Conservation (phyloP, 352 stramenopile species). For the Globisporangium emineosum region DNA sequence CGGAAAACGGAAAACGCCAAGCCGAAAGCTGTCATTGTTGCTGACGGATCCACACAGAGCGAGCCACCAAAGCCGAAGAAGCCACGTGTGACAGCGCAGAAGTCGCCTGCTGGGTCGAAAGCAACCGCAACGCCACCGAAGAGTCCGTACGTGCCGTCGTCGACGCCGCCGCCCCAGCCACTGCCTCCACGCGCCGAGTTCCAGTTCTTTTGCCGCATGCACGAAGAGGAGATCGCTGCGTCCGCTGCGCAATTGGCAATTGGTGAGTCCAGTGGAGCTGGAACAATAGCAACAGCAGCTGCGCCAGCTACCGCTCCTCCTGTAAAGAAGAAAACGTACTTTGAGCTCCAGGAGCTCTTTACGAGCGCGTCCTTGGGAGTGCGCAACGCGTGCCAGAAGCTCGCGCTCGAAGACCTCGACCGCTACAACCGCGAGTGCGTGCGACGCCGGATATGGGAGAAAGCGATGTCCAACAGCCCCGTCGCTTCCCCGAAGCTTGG, state of each 20-base stretch:
- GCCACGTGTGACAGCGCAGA: slow-evolving; percentile 3
- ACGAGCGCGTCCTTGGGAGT: slow-evolving; percentile 25
- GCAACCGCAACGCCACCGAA: slow-evolving; percentile 17
- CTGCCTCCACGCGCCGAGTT: slow-evolving; percentile 29
- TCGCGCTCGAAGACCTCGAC: slow-evolving; percentile 46
- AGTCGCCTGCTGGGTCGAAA: slow-evolving; percentile 12
- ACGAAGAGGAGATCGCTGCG: slow-evolving; percentile 16
- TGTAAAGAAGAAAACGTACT: slow-evolving; percentile 5
- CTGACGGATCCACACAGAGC: not conserved
- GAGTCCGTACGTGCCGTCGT: slow-evolving; percentile 32
- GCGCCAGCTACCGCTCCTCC: not conserved
- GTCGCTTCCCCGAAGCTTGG: not conserved
- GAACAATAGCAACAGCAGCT: not conserved
- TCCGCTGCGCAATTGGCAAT: not conserved
- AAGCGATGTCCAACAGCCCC: slow-evolving; percentile 29
- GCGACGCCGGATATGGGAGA: slow-evolving; percentile 57
- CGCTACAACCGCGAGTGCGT: slow-evolving; percentile 63
- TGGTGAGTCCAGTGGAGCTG: not conserved
- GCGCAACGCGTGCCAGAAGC: slow-evolving; percentile 35
- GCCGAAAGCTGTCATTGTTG: not conserved
- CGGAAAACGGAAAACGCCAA: slow-evolving; percentile 5
- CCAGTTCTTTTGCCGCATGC: slow-evolving; percentile 41
- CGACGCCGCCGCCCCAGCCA: slow-evolving; percentile 34
- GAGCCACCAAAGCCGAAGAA: slow-evolving; percentile 4
- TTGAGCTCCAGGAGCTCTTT: slow-evolving; percentile 35